Evolutionary conservation across 306 rosid genomes (phyloP).

Genomic region (Luffa aegyptiaca): DNA sequence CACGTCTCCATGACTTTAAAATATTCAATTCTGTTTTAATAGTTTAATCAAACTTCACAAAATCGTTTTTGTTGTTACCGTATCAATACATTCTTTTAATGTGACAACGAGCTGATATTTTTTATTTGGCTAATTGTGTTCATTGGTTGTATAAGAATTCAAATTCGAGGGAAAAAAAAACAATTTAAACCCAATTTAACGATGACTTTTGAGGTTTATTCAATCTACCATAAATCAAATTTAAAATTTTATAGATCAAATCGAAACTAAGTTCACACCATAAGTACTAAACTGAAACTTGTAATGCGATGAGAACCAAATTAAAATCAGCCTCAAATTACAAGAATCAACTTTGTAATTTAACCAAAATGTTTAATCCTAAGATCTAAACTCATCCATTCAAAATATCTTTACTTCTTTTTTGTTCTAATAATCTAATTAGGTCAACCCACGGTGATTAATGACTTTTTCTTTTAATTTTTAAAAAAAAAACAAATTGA

Average conservation of each 20-base stretch:
- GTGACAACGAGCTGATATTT: background rate
- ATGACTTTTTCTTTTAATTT: too few relatives aligned
- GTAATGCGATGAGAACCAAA: too few relatives aligned
- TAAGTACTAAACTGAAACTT: too few relatives aligned
- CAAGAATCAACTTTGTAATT: too few relatives aligned
- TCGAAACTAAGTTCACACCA: too few relatives aligned
- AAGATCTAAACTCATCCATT: too few relatives aligned
- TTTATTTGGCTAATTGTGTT: background rate
- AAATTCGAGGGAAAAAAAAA: too few relatives aligned
- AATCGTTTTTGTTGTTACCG: background rate
- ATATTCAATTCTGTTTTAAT: background rate
- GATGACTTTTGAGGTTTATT: background rate
- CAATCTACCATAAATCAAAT: too few relatives aligned
- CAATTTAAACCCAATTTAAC: too few relatives aligned
- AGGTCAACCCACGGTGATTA: background rate
- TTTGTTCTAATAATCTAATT: background rate
- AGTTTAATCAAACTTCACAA: background rate
- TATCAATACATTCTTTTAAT: background rate
- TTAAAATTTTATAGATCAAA: background rate
- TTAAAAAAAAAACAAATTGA: too few relatives aligned
- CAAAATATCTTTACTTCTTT: background rate
- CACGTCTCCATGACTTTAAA: background rate
- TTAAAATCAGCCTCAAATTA: too few relatives aligned
- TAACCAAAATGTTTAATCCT: too few relatives aligned
- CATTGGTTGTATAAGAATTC: background rate